These are phyloP conservation scores for Schizosaccharomyces japonicus DNA, from an alignment of 805 yeast species.

Conservation along the genomic window DNA sequence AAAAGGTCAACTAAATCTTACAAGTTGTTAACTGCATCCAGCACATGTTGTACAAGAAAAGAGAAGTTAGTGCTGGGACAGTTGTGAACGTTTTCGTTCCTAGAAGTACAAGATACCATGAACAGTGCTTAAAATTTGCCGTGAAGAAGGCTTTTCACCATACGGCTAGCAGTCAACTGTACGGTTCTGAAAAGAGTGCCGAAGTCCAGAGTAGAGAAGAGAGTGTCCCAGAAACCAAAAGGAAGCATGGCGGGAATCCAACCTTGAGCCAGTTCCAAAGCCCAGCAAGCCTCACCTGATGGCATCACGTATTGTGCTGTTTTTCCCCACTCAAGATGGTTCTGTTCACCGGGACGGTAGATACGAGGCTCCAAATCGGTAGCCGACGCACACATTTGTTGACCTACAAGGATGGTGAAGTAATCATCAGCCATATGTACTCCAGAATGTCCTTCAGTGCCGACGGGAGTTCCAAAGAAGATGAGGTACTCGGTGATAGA, in stretches of 20 bases:
- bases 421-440: slow-evolving; percentile 94
- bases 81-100: too few relatives aligned
- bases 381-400: slow-evolving; percentile 32
- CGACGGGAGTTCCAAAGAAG: slow-evolving; percentile 77
- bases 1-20: too few relatives aligned
- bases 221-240: slow-evolving; percentile 66
- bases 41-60: too few relatives aligned
- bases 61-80: too few relatives aligned
- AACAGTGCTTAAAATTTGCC: slow-evolving; percentile 54
- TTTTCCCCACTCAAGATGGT: slow-evolving; percentile 48
- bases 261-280: slow-evolving; percentile 84
- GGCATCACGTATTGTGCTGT: slow-evolving; percentile 77
- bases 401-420: slow-evolving; percentile 69
- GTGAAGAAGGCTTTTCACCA: slow-evolving; percentile 37
- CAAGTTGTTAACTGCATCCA: too few relatives aligned
- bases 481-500: slow-evolving; percentile 81
- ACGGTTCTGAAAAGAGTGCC: slow-evolving; percentile 44
- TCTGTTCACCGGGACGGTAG: slow-evolving; percentile 72
- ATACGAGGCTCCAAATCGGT: slow-evolving; percentile 11
- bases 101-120: too few relatives aligned
- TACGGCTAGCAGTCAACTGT: slow-evolving; percentile 53
- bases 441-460: slow-evolving; percentile 92
- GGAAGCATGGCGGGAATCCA: slow-evolving; percentile 98
- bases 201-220: slow-evolving; percentile 60
- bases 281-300: slow-evolving; percentile 38